These are phyloP conservation scores for Spatholobus suberectus DNA, from an alignment of 306 rosid species.

Conservation along the genomic window DNA sequence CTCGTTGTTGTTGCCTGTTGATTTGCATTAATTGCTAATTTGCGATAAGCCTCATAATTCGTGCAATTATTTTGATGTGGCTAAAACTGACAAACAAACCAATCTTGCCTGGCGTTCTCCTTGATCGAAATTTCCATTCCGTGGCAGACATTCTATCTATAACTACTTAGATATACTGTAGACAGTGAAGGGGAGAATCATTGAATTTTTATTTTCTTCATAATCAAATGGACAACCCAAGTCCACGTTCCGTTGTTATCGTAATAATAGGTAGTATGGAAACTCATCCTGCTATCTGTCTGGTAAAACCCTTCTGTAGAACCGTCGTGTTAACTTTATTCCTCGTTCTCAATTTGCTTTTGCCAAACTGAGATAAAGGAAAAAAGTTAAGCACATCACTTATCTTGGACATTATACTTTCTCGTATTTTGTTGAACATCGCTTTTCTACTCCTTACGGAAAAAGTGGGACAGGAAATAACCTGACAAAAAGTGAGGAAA, in stretches of 20 bases:
- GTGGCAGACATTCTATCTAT: not conserved
- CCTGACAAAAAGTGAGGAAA: not conserved
- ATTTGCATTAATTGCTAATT: constrained; percentile 41
- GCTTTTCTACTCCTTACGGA: not conserved
- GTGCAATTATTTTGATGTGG: not conserved
- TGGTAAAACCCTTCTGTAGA: not conserved
- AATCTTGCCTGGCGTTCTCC: not conserved
- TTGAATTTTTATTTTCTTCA: not conserved
- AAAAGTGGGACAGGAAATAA: constrained; percentile 7
- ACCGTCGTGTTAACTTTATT: not conserved
- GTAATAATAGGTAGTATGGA: too few relatives aligned
- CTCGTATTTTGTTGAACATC: not conserved
- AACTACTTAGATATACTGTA: not conserved
- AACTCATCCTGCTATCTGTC: not conserved
- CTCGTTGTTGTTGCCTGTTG: not conserved
- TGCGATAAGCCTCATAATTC: not conserved
- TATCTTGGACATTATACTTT: not conserved
- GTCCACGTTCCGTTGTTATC: too few relatives aligned
- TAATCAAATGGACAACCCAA: not conserved
- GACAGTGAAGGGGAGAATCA: not conserved
- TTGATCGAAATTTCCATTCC: not conserved
- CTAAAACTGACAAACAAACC: not conserved
- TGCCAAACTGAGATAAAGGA: not conserved
- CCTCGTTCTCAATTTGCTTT: not conserved
- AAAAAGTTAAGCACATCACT: not conserved